These are phyloP conservation scores for Apiospora phragmitis DNA, from an alignment of 2,329 filamentous ascomycete genomes.

Conservation along the genomic window DNA sequence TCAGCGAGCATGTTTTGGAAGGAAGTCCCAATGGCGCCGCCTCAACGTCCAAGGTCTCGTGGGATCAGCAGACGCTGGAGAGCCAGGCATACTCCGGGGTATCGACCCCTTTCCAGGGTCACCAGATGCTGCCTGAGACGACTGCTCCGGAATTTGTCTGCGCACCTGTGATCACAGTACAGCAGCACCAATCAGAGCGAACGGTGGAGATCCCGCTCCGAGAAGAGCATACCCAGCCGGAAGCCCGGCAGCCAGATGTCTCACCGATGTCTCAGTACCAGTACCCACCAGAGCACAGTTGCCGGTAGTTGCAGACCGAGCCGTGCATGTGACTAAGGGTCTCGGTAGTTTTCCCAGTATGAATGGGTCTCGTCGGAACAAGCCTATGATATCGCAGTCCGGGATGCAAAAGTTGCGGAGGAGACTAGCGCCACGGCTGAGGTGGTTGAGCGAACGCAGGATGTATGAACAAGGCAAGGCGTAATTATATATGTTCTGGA, in stretches of 20 bases:
- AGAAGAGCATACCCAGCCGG: neutral
- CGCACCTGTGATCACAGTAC: neutral
- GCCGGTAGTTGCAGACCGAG: too few relatives aligned
- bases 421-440: too few relatives aligned
- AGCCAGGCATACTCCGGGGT: neutral
- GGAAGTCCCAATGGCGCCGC: slow-evolving; percentile 21
- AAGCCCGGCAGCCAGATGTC: neutral
- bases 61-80: neutral
- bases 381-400: too few relatives aligned
- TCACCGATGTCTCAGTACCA: too few relatives aligned
- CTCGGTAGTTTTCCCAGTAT: too few relatives aligned
- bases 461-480: neutral
- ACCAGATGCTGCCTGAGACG: neutral
- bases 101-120: neutral
- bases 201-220: too few relatives aligned
- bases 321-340: too few relatives aligned
- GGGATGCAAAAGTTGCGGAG: too few relatives aligned
- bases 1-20: slow-evolving; percentile 42
- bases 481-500: neutral
- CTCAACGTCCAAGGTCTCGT: neutral
- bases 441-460: neutral
- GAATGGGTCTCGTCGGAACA: too few relatives aligned
- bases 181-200: neutral
- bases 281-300: too few relatives aligned
- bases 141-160: neutral